Conservation (phyloP, 345 rosid species). For the Heritiera littoralis region DNA sequence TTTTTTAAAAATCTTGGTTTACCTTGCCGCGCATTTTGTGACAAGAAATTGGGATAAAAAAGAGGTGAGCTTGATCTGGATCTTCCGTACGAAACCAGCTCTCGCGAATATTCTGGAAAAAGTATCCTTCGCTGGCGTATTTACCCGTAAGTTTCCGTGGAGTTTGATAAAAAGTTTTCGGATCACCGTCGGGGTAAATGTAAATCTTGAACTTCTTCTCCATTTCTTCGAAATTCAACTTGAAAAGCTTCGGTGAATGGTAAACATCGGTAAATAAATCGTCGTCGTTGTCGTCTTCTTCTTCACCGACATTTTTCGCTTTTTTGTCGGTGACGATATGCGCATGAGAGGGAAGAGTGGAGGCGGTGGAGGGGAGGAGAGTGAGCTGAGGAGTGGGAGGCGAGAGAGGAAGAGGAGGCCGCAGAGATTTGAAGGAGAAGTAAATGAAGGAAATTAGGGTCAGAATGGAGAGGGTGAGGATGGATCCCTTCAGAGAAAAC, state of each 20-base stretch:
- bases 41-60: conserved; percentile 91
- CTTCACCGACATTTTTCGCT: not conserved
- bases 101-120: conserved; percentile 90
- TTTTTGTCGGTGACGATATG: conserved; percentile 13
- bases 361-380: not conserved
- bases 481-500: conserved; percentile 64
- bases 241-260: conserved; percentile 65
- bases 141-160: conserved; percentile 94
- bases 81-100: conserved; percentile 67
- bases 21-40: conserved; percentile 99
- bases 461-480: conserved; percentile 65
- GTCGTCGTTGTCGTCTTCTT: conserved; percentile 9
- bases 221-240: conserved; percentile 74
- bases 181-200: conserved; percentile 94
- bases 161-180: conserved; percentile 81
- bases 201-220: conserved; percentile 80
- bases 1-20: not conserved
- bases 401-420: conserved; percentile 30
- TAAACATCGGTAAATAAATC: conserved; percentile 52
- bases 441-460: conserved; percentile 65
- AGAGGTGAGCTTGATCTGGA: conserved; percentile 86
- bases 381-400: conserved; percentile 33
- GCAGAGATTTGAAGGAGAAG: conserved; percentile 66
- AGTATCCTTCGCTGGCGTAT: conserved; percentile 98
- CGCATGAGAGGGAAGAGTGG: conserved; percentile 24